Percentiles rank a stretch among this genome's conserved stretches.
Evolutionary conservation across 495 filamentous ascomycete genomes (phyloP).

Genomic region (Parachaetomium inaequale): DNA sequence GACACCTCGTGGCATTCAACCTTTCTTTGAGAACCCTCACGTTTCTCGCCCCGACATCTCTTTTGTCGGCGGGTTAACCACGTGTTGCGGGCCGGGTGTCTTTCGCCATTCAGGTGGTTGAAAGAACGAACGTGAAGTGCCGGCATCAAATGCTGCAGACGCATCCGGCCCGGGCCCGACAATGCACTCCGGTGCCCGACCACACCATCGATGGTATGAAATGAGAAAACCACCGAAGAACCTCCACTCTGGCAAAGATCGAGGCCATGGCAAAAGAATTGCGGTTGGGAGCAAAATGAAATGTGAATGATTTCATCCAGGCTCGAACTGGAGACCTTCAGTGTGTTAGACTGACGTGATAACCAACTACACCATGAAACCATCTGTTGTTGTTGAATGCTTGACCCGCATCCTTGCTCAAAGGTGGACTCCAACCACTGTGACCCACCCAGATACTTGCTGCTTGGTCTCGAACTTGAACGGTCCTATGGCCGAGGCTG

Average conservation of each 20-base stretch:
- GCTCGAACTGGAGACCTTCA: constrained; percentile 24
- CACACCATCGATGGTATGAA: not conserved
- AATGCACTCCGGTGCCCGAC: not conserved
- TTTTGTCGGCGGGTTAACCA: not conserved
- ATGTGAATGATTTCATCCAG: constrained; percentile 19
- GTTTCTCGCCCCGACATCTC: not conserved
- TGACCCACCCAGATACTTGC: too few species aligned
- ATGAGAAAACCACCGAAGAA: not conserved
- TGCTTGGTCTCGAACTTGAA: too few species aligned
- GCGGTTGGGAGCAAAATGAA: not conserved
- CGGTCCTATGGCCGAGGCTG: too few species aligned
- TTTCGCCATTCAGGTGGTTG: too few species aligned
- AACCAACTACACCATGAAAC: constrained; percentile 24
- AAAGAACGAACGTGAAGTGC: not conserved
- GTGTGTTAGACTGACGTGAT: constrained; percentile 23
- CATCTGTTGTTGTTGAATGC: constrained; percentile 8
- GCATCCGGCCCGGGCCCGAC: not conserved
- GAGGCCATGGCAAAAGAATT: not conserved
- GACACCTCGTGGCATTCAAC: not conserved
- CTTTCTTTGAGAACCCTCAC: not conserved
- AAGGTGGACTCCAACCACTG: too few species aligned
- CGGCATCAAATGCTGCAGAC: not conserved
- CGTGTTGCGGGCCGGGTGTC: constrained; percentile 5
- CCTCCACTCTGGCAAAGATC: not conserved
- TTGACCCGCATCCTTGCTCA: not conserved